Base-by-base conservation (phyloP, 2,329 filamentous ascomycete species). In the Exophiala sideris region DNA sequence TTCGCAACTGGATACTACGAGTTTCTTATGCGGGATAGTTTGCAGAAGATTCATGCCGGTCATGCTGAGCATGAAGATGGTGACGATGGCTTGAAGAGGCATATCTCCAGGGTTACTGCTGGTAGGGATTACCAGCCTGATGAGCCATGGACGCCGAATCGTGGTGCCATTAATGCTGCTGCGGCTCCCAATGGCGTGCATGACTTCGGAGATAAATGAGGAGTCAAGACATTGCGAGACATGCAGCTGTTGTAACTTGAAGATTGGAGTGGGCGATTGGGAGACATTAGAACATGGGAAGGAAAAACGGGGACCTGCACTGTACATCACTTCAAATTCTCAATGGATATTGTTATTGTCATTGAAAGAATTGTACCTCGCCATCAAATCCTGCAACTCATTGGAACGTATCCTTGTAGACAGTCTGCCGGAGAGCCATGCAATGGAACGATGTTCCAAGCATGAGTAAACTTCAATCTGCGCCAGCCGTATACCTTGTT, bases 401-500 rank as follows among this genome's bases (percentile, higher is more conserved):
- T 79, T 58, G 76, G 76, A 68, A 60, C 67, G 70, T 70, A 67
- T 75, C 79, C 81, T 83, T 77, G 74, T 77, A 70, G 81, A 82
- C 83, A 85, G 85, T 92, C 88, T 92, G 89, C 87, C 84, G 86
- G 85, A 78, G 78, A 91, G 87, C 80, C 68, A 72, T 73, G 73
- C 76, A 40, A 14, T 14, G 14, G 14, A 14, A 40, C 9, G 11
- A 41, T 41, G 14, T 77, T 71, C 67, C 68, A 65, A 71, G 49
- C 55, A 57, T 50, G 54, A 52, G 48, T 32, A 65, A 70, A 44
- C 67, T 74, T 94, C 80, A 66, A 73, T 96, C 79, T 96, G 80
- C 88, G 90, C 90, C 83, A 91, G 82, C 84, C 84, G 88, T 95
- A 85, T 96, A 96, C 86, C 90, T 89, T 84, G 83, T 84, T 86